Evolutionary conservation across 805 yeast species (phyloP), one percentile per base, ranked within the genome.

Genomic region (Teunomyces tritomae): DNA sequence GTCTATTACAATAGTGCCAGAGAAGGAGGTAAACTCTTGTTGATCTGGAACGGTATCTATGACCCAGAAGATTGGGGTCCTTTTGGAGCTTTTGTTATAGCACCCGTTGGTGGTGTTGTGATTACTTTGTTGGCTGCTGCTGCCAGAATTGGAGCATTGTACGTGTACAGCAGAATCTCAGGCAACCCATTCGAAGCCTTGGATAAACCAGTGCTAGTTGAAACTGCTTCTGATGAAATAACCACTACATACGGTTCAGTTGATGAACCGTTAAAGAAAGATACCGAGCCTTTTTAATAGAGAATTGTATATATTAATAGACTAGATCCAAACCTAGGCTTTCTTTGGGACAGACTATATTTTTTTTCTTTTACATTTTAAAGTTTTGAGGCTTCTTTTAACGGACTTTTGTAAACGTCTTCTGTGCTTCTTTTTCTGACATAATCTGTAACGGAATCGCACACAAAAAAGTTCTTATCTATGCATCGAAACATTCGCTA

Each of bases 21-120:
- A 45, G 87, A 83, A 50, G 97, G 97, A 57, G 97, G 86, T 13
- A 76, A 76, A 51, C 74, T 91, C 44, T 68, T 91, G 45, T 70
- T 91, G 49, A 74, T 91, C 45, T 80, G 84, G 82, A 83, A 86
- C 57, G 97, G 97, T 39, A 70, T 91, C 26, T 91, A 91, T 59
- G 71, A 77, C 51, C 71, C 79, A 5, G 79, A 77, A 43, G 97
- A 91, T 62, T 91, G 97, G 97, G 88, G 95, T 57, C 84, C 96
- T 0, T 91, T 91, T 70, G 97, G 96, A 20, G 96, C 97, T 1
- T 91, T 91, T 67, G 92, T 87, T 5, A 87, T 85, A 52, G 94
- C 97, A 1, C 97, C 97, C 5, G 75, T 84, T 35, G 95, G 92
- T 26, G 89, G 92, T 8, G 53, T 90, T 2, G 51, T 85, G 5